Evolutionary conservation across 345 rosid genomes (phyloP).

Genomic region (Leavenworthia alabamica): DNA sequence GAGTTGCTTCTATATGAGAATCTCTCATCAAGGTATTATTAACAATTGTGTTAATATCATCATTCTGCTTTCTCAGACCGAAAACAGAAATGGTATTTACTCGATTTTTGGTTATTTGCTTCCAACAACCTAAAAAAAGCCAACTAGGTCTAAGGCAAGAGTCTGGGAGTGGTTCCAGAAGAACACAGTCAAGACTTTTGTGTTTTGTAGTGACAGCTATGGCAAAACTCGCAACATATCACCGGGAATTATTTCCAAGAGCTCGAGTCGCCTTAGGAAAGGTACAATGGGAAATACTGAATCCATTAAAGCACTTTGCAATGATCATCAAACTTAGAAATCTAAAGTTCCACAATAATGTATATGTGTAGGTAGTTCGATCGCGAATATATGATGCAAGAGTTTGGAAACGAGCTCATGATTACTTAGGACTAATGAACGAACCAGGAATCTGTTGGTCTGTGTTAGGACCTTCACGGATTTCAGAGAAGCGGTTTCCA

Average conservation of each 20-base stretch:
- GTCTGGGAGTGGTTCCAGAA: constrained; percentile 40
- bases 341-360: neutral
- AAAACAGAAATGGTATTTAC: neutral
- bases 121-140: constrained; percentile 41
- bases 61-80: neutral
- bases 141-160: constrained; percentile 73
- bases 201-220: constrained; percentile 94
- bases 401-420: constrained; percentile 79
- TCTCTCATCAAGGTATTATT: constrained; percentile 66
- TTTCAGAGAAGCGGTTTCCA: constrained; percentile 46
- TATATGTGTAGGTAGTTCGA: constrained; percentile 56
- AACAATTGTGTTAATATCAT: neutral
- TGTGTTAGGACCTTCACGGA: constrained; percentile 63
- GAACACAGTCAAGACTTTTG: constrained; percentile 78
- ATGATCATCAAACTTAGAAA: neutral
- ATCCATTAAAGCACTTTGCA: neutral
- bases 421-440: constrained; percentile 75
- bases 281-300: constrained; percentile 32
- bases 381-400: constrained; percentile 77
- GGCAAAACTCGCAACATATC: constrained; percentile 85
- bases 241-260: constrained; percentile 72
- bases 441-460: constrained; percentile 79
- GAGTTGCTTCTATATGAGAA: constrained; percentile 92
- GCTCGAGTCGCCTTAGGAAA: constrained; percentile 97
- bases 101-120: neutral